Conservation (phyloP, 495 filamentous ascomycete genomes). For the Aspergillus campestris region DNA sequence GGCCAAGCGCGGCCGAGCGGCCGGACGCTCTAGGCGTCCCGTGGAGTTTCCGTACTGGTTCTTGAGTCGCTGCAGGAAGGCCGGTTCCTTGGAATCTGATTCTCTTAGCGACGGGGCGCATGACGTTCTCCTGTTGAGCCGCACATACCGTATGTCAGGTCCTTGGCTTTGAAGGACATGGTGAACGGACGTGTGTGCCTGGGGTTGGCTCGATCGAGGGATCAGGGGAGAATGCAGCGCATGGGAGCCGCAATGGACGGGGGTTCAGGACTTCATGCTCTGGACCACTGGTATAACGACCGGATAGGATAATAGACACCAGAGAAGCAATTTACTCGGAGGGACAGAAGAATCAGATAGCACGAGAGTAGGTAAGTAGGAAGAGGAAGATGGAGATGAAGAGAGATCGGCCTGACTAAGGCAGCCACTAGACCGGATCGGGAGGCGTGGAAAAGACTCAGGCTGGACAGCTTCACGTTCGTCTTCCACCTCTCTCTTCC, state of each 20-base stretch:
- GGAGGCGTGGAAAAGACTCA: conserved; percentile 36
- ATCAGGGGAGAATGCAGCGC: neutral
- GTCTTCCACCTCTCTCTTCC: conserved; percentile 18
- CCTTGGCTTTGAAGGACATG: conserved; percentile 42
- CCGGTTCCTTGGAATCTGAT: conserved; percentile 39
- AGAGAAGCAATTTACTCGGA: too few species aligned
- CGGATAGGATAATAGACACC: too few species aligned
- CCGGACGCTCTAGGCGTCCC: conserved; percentile 33
- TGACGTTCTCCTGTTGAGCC: neutral
- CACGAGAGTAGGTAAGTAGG: too few species aligned
- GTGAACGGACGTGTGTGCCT: conserved; percentile 3
- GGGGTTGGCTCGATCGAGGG: conserved; percentile 1
- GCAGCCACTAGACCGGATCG: conserved; percentile 28
- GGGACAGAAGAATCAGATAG: too few species aligned
- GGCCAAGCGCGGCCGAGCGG: conserved; percentile 31
- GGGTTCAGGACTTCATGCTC: too few species aligned
- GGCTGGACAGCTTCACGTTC: conserved; percentile 25
- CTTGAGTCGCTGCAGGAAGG: conserved; percentile 39
- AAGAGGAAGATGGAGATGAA: too few species aligned
- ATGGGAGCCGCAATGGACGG: neutral
- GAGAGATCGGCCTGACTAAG: conserved; percentile 13
- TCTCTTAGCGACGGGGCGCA: neutral
- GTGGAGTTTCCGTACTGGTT: conserved; percentile 31
- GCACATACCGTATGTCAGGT: conserved; percentile 38
- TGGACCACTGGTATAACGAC: too few species aligned